Percentiles rank a stretch among this genome's conserved stretches.
Conservation (phyloP, 1,139 yeast species). For the Candida dubliniensis region DNA sequence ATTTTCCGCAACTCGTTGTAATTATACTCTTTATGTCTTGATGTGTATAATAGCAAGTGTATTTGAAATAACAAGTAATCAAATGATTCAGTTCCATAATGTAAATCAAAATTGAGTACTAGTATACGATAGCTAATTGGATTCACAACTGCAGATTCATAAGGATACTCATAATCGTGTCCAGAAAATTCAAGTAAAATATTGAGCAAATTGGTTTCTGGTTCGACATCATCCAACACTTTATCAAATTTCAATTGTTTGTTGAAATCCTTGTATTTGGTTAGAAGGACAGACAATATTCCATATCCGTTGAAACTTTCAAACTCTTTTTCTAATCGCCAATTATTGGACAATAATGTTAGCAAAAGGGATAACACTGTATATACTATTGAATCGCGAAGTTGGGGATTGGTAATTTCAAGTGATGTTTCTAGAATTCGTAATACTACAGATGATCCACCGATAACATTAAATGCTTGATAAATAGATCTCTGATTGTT, state of each 20-base stretch:
- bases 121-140: constrained; percentile 30
- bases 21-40: constrained; percentile 52
- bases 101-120: constrained; percentile 37
- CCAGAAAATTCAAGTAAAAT: constrained; percentile 28
- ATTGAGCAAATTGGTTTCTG: constrained; percentile 18
- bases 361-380: constrained; percentile 28
- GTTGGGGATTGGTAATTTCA: constrained; percentile 11
- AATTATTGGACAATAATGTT: constrained; percentile 29
- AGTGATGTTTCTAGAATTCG: constrained; percentile 31
- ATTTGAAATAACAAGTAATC: constrained; percentile 57
- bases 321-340: constrained; percentile 44
- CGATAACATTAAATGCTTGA: constrained; percentile 34
- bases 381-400: constrained; percentile 24
- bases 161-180: constrained; percentile 23
- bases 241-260: constrained; percentile 19
- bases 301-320: constrained; percentile 46
- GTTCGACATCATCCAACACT: constrained; percentile 8
- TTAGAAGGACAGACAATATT: constrained; percentile 31
- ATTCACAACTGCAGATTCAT: constrained; percentile 33
- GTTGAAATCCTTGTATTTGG: constrained; percentile 30
- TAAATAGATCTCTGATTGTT: constrained; percentile 28
- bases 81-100: constrained; percentile 41
- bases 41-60: constrained; percentile 50
- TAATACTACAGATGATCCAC: constrained; percentile 38
- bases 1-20: constrained; percentile 49